A percentile compares a stretch with the other conserved stretches of the same genome.
Conservation (phyloP, 139 green algal species). For the Chlamydomonas sphaeroides region DNA sequence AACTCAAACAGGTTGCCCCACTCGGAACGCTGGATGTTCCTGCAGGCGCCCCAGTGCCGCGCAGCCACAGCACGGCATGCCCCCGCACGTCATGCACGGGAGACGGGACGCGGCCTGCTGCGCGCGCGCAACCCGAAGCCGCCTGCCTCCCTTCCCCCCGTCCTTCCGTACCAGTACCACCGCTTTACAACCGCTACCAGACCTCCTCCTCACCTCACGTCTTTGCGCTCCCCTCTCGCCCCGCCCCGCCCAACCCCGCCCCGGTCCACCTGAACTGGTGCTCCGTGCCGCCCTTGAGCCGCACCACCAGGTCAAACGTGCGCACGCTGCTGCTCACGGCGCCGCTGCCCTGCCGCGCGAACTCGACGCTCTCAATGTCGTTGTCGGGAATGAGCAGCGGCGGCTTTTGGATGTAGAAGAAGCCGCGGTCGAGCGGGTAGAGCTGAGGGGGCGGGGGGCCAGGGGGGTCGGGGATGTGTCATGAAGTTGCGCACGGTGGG, state of each 20-base stretch:
- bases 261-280: constrained; percentile 63
- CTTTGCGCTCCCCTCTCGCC: no score
- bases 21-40: constrained; percentile 89
- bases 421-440: constrained; percentile 94
- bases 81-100: no score
- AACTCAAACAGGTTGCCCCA: constrained; percentile 94
- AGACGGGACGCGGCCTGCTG: no score
- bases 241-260: no score
- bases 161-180: no score
- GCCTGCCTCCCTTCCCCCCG: no score
- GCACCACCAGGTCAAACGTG: constrained; percentile 95
- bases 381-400: constrained; percentile 85
- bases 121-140: no score
- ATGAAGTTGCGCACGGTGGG: background rate
- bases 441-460: constrained; percentile 56
- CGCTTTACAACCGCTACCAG: no score
- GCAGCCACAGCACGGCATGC: no score
- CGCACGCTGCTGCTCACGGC: constrained; percentile 59
- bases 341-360: constrained; percentile 84
- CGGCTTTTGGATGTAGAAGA: constrained; percentile 99
- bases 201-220: no score
- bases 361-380: constrained; percentile 83
- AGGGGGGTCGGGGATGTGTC: background rate
- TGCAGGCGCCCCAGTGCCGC: no score
- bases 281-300: constrained; percentile 64